Conservation (phyloP, 2,329 filamentous ascomycete genomes). For the Alternaria viburni region DNA sequence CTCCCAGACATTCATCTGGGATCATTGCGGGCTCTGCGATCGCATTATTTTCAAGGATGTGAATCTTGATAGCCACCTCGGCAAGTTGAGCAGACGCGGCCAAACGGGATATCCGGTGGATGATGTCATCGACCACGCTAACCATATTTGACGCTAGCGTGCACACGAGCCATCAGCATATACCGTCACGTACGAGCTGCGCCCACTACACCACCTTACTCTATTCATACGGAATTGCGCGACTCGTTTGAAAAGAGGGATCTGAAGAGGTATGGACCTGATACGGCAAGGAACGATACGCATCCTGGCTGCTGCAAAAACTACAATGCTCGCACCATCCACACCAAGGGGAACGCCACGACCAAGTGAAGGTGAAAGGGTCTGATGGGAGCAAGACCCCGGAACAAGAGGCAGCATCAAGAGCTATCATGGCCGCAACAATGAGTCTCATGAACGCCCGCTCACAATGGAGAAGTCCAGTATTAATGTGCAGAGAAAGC, state of each 20-base stretch:
- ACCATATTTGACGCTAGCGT: neutral
- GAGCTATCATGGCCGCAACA: neutral
- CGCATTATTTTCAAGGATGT: neutral
- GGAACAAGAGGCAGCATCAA: neutral
- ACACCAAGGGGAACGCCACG: neutral
- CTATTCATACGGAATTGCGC: neutral
- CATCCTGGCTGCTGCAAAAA: neutral
- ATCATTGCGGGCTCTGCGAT: fast-evolving
- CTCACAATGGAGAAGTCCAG: neutral
- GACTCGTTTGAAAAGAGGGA: neutral
- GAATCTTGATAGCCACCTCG: neutral
- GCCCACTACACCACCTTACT: neutral
- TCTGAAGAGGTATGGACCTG: fast-evolving
- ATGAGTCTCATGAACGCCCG: neutral
- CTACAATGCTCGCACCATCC: neutral
- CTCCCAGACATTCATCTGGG: neutral
- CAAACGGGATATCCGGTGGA: neutral
- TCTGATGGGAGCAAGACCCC: neutral
- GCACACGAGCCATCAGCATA: neutral
- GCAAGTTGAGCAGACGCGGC: neutral
- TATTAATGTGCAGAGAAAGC: neutral
- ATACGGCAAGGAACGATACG: neutral
- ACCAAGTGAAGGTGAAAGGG: neutral
- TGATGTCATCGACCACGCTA: neutral
- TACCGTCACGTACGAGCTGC: neutral